These are phyloP conservation scores for Piper betle DNA, from an alignment of 164 flowering plant genomes.

Conservation along the genomic window DNA sequence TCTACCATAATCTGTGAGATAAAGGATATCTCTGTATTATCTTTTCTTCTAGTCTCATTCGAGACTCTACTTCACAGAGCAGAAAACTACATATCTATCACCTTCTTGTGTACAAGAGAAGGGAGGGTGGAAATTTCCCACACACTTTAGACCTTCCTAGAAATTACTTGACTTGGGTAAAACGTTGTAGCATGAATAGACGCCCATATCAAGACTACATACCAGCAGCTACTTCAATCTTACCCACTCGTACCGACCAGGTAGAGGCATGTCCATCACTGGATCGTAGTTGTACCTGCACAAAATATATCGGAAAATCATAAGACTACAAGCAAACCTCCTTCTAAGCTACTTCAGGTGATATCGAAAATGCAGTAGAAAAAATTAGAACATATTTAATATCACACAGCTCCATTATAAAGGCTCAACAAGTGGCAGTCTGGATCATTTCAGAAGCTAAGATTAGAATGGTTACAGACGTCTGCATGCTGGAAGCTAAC, in stretches of 20 bases:
- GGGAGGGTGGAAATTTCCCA: slow-evolving; percentile 15
- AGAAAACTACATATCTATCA: slow-evolving; percentile 32
- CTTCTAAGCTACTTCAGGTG: neutral
- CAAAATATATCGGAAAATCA: neutral
- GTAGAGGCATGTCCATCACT: slow-evolving; percentile 50
- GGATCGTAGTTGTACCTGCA: slow-evolving; percentile 88
- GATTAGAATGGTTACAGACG: neutral
- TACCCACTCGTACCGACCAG: slow-evolving; percentile 82
- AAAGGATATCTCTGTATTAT: slow-evolving; percentile 23
- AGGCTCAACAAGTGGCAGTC: no score
- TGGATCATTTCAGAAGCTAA: neutral
- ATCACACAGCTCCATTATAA: no score
- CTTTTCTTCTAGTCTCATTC: slow-evolving; percentile 14
- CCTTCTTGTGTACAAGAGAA: slow-evolving; percentile 12
- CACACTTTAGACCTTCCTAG: slow-evolving; percentile 15
- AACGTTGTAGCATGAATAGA: slow-evolving; percentile 15
- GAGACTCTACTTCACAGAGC: slow-evolving; percentile 8
- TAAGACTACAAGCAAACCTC: neutral
- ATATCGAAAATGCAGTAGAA: neutral
- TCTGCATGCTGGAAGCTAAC: neutral
- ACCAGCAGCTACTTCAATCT: slow-evolving; percentile 23
- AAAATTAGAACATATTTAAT: no score
- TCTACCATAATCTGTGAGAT: slow-evolving; percentile 38
- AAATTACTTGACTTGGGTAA: slow-evolving; percentile 15
- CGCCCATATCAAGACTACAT: slow-evolving; percentile 11